Conservation (phyloP, 2,329 filamentous ascomycete species). For the Stagonosporopsis tanaceti region DNA sequence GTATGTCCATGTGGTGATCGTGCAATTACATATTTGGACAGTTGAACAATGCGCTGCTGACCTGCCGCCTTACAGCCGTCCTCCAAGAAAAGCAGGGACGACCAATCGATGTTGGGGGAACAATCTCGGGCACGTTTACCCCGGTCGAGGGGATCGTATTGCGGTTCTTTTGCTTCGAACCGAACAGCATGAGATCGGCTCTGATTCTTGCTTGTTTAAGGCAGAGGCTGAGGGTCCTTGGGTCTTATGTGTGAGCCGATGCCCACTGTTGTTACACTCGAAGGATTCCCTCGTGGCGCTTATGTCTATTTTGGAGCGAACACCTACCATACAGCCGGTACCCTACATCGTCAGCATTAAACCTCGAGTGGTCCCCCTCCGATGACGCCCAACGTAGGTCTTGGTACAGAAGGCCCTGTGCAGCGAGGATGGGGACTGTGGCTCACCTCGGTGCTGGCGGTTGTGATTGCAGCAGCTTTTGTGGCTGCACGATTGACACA, state of each 20-base stretch:
- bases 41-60: not conserved
- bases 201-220: not conserved
- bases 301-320: not conserved
- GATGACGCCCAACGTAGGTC: slow-evolving; percentile 33
- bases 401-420: slow-evolving; percentile 31
- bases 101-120: not conserved
- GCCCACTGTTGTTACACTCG: not conserved
- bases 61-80: not conserved
- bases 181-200: slow-evolving; percentile 4
- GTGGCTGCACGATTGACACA: slow-evolving; percentile 29
- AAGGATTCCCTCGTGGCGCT: not conserved
- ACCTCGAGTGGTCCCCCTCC: not conserved
- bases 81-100: not conserved
- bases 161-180: slow-evolving; percentile 1
- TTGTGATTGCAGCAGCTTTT: slow-evolving; percentile 28
- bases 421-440: slow-evolving; percentile 35
- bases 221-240: not conserved
- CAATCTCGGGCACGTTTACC: slow-evolving; percentile 1
- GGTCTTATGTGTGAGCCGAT: slow-evolving; percentile 2
- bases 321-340: slow-evolving; percentile 5
- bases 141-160: not conserved
- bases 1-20: not conserved
- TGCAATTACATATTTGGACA: not conserved
- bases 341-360: not conserved
- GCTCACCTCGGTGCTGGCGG: slow-evolving; percentile 33